phyloP scores from a whole-genome alignment of 805 yeast species.

The Wickerhamiella parazyma region DNA sequence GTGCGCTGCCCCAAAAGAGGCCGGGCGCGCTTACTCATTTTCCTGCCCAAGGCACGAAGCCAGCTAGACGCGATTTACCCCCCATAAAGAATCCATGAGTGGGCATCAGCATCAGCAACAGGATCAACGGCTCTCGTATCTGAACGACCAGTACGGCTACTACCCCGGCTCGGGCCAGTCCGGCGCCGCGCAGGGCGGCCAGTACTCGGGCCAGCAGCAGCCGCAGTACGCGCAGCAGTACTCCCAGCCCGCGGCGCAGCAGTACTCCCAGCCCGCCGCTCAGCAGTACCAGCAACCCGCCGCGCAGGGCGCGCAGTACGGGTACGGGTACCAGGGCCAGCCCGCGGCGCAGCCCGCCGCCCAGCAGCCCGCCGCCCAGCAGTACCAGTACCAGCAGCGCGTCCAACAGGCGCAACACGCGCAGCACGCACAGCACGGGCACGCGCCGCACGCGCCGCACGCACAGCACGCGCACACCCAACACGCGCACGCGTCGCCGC shows the following conservation, averaged over 20 bases:
- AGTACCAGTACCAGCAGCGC: constrained; percentile 9
- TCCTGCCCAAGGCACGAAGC: not conserved
- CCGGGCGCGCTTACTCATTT: not conserved
- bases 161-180: constrained; percentile 4
- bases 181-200: not conserved
- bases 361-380: not conserved
- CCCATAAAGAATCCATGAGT: constrained; percentile 6
- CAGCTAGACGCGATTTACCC: not conserved
- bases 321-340: constrained; percentile 10
- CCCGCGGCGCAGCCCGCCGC: not conserved
- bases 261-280: not conserved
- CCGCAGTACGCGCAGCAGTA: not conserved
- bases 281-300: constrained; percentile 6
- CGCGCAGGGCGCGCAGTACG: constrained; percentile 10
- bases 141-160: constrained; percentile 11
- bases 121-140: constrained; percentile 11
- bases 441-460: not conserved
- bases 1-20: not conserved
- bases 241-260: not conserved
- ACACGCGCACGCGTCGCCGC: not conserved
- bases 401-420: constrained; percentile 1
- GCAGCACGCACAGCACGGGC: not conserved
- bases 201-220: constrained; percentile 6
- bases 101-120: constrained; percentile 12
- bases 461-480: constrained; percentile 2